Evolutionary conservation across 202 grass and related monocot species (phyloP), one percentile per base, ranked within the genome.

Genomic region (Eragrostis tef): DNA sequence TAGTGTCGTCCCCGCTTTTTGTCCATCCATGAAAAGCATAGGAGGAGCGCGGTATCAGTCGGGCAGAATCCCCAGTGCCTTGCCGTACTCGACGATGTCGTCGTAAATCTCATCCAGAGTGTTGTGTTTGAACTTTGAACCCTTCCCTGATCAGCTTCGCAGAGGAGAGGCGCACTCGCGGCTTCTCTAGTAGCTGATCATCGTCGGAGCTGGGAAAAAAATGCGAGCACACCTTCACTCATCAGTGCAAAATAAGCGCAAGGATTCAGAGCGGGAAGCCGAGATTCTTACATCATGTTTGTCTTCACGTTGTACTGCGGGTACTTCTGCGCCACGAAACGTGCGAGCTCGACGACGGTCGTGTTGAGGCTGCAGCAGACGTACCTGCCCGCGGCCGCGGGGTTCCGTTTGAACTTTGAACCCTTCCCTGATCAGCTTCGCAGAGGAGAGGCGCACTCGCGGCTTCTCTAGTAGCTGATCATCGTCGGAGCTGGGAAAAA

Each of bases 81-180:
- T 87, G 49, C 72, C 91, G 75, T 80, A 93, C 22, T 67, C 75
- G 31, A 88, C 50, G 10, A 85, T 11, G 22, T 88, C 64, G 22
- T 83, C 83, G 29, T 84, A 93, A 11, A 93, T 86, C 11, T 90
- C 85, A 25, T 93, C 82, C 21, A 90, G 58, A 0, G 70, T 11
- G n/a, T 75, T 3, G 79, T 90, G 71, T 22, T 86, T 83, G 67
- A 83, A 93, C 87, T 84, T n/a, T n/a, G 22, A 94, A 94, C 0
- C 92, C 92, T 49, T 79, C 92, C 70, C 78, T 58, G 0, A 83
- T 6, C 17, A 94, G 64, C 64, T 91, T 94, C 43, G 67, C 81
- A 1, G 92, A 94, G 1, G 88, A 89, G 3, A 94, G 77, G 6
- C 34, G 44, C 54, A 85, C 67, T 57, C 88, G 85, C 1, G 89